phyloP scores from a whole-genome alignment of 495 filamentous ascomycete species.

The Aspergillus indologenus region DNA sequence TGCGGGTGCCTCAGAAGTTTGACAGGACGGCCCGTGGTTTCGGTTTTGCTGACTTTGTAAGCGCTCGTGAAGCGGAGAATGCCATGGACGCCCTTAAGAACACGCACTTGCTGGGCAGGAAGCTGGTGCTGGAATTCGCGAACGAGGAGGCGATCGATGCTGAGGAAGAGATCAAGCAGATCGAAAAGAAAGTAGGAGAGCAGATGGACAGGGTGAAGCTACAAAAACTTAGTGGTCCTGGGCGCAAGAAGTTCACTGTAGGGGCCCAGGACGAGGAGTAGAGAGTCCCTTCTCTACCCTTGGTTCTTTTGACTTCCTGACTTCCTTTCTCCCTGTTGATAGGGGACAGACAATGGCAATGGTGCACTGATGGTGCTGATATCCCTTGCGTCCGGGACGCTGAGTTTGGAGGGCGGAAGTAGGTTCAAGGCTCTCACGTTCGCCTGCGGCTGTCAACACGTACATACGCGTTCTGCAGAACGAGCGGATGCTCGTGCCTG shows the following conservation, averaged over 20 bases:
- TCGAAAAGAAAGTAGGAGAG: constrained; percentile 88
- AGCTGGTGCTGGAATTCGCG: constrained; percentile 86
- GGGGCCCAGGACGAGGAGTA: constrained; percentile 60
- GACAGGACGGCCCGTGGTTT: constrained; percentile 84
- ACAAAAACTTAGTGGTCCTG: constrained; percentile 76
- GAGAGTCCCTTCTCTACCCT: constrained; percentile 36
- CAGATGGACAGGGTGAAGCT: constrained; percentile 85
- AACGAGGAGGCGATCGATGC: constrained; percentile 80
- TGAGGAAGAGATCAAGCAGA: constrained; percentile 91
- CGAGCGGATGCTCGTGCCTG: constrained; percentile 24
- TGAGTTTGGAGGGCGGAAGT: constrained; percentile 12
- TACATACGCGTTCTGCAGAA: constrained; percentile 35
- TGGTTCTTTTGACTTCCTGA: neutral
- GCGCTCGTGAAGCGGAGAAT: constrained; percentile 86
- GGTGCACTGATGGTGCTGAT: constrained; percentile 15
- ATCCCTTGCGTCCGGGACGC: constrained; percentile 38
- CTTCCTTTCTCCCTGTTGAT: constrained; percentile 32
- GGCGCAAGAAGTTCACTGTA: constrained; percentile 85
- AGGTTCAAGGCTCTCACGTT: constrained; percentile 35
- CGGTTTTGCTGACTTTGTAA: constrained; percentile 95
- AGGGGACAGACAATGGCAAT: constrained; percentile 21
- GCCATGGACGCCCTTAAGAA: constrained; percentile 86
- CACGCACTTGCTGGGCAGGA: constrained; percentile 88
- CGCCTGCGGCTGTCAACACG: constrained; percentile 33
- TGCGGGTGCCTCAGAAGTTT: constrained; percentile 93